phyloP scores from a whole-genome alignment of 306 rosid species.

The Neltuma alba region DNA sequence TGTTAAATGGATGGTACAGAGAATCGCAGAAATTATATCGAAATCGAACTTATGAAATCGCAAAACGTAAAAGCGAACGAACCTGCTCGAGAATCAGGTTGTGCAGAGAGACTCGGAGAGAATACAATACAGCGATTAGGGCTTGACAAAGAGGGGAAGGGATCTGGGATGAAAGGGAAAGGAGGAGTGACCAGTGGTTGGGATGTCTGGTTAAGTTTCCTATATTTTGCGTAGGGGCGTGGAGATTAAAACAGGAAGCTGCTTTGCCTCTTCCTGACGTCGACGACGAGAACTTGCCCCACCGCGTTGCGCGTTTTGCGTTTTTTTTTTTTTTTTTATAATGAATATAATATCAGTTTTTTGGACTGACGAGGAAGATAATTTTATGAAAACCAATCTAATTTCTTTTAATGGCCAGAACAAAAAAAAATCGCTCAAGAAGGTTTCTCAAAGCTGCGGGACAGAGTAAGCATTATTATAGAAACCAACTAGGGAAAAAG shows the following conservation, averaged over 20 bases:
- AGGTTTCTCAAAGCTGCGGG: too few relatives aligned
- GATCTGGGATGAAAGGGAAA: conserved; percentile 23
- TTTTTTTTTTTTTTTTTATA: too few relatives aligned
- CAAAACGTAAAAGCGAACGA: neutral
- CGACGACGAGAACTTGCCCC: neutral
- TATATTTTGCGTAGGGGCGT: neutral
- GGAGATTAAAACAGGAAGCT: neutral
- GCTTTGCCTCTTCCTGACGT: conserved; percentile 12
- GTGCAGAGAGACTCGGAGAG: neutral
- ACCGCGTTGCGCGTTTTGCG: neutral
- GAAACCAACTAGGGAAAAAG: too few relatives aligned
- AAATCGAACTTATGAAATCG: neutral
- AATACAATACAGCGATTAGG: neutral
- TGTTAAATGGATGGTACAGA: conserved; percentile 11
- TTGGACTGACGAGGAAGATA: too few relatives aligned
- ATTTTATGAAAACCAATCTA: too few relatives aligned
- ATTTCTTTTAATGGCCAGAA: too few relatives aligned
- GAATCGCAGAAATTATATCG: neutral
- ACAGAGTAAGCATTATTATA: too few relatives aligned
- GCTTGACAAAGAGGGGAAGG: neutral
- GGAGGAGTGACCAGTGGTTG: conserved; percentile 8
- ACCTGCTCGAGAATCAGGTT: neutral
- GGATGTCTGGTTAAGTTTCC: neutral
- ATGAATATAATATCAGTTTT: too few relatives aligned
- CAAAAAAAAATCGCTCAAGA: too few relatives aligned